phyloP scores from a whole-genome alignment of 805 yeast species.

The Allodekkera sacchari region DNA sequence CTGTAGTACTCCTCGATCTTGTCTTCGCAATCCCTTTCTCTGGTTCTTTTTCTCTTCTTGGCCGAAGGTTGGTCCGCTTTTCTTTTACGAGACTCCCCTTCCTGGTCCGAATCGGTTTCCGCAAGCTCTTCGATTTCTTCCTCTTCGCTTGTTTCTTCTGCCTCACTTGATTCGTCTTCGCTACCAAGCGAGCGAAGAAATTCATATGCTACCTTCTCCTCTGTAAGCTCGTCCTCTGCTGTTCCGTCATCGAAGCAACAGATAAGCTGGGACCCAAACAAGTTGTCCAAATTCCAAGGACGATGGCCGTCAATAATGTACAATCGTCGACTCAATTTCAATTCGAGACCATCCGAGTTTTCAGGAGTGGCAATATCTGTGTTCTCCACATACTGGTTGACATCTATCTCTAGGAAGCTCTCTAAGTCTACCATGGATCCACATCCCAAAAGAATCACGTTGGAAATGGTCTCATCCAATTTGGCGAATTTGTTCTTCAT shows the following conservation, averaged over 20 bases:
- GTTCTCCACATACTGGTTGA: constrained; percentile 39
- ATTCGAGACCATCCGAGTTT: constrained; percentile 3
- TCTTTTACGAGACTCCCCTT: constrained; percentile 12
- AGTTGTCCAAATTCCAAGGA: constrained; percentile 93
- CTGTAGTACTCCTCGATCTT: constrained; percentile 68
- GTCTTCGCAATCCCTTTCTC: constrained; percentile 40
- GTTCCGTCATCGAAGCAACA: constrained; percentile 84
- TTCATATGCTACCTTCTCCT: constrained; percentile 57
- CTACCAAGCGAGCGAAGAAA: constrained; percentile 34
- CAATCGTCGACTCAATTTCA: constrained; percentile 44
- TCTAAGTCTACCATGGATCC: constrained; percentile 90
- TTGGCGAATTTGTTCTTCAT: constrained; percentile 52
- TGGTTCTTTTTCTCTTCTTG: constrained; percentile 32
- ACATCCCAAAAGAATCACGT: constrained; percentile 79
- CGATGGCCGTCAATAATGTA: constrained; percentile 87
- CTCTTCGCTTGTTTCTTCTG: constrained; percentile 30
- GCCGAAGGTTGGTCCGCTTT: constrained; percentile 11
- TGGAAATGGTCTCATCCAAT: constrained; percentile 67
- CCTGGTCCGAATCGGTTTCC: constrained; percentile 17
- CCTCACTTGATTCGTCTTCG: constrained; percentile 28
- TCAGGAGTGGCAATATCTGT: constrained; percentile 7
- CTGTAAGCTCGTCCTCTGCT: constrained; percentile 47
- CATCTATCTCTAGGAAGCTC: constrained; percentile 56
- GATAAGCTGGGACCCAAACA: constrained; percentile 74
- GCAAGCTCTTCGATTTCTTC: constrained; percentile 20